A percentile compares a stretch with the other conserved stretches of the same genome.
Conservation (phyloP, 257 asterid species). For the Buddleja alternifolia region DNA sequence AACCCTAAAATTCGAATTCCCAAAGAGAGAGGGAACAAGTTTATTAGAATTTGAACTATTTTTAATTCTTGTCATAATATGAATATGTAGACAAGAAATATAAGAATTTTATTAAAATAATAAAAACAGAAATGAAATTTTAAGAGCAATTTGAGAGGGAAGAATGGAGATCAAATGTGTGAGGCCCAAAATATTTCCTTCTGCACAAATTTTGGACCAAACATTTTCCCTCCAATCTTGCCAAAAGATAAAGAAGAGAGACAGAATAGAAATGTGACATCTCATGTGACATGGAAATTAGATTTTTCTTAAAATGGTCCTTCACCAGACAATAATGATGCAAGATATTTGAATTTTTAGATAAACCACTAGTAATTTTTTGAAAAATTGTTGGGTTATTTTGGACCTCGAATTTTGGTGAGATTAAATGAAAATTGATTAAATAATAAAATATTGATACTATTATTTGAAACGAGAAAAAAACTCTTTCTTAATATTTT, state of each 20-base stretch:
- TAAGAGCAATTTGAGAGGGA: slow-evolving; percentile 28
- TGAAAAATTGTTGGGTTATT: not conserved
- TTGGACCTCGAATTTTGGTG: too few relatives aligned
- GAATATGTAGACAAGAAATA: too few relatives aligned
- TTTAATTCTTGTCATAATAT: not conserved
- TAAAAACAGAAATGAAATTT: not conserved
- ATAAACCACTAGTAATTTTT: too few relatives aligned
- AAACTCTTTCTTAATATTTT: too few relatives aligned
- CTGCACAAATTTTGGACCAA: slow-evolving; percentile 31
- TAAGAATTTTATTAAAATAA: too few relatives aligned
- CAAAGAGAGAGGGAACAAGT: slow-evolving; percentile 1
- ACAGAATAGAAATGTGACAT: slow-evolving; percentile 18
- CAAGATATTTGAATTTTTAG: not conserved
- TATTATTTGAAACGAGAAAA: too few relatives aligned
- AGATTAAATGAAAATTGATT: not conserved
- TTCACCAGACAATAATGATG: not conserved
- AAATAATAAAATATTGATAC: not conserved
- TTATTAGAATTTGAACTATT: slow-evolving; percentile 11
- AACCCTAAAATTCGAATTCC: not conserved
- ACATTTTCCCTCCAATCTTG: slow-evolving; percentile 36
- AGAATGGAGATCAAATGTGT: slow-evolving; percentile 39
- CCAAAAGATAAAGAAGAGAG: slow-evolving; percentile 9
- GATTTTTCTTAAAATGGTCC: slow-evolving; percentile 18
- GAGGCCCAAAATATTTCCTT: slow-evolving; percentile 34
- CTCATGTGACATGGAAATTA: not conserved